These are phyloP conservation scores for Cyclotella baltica DNA, from an alignment of 108 stramenopile species.

Conservation along the genomic window DNA sequence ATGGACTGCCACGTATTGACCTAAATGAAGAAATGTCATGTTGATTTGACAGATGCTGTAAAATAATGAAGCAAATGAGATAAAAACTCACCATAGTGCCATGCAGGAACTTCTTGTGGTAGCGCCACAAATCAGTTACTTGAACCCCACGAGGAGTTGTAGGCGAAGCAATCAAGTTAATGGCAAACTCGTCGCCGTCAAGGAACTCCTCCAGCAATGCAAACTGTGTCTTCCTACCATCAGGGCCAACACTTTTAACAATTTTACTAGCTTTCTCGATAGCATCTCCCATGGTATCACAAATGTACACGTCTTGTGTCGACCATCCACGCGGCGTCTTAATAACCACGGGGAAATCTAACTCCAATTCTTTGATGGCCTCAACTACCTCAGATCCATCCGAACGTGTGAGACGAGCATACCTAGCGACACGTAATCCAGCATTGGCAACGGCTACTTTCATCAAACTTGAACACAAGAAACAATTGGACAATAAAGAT, in stretches of 20 bases:
- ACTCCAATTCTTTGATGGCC: slow-evolving; percentile 58
- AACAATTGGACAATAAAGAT: too few species aligned
- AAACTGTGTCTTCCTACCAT: slow-evolving; percentile 61
- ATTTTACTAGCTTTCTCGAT: slow-evolving; percentile 38
- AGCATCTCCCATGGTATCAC: slow-evolving; percentile 51
- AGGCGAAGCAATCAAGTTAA: slow-evolving; percentile 57
- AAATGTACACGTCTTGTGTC: slow-evolving; percentile 63
- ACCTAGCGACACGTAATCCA: slow-evolving; percentile 61
- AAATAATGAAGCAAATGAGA: not conserved
- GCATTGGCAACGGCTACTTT: slow-evolving; percentile 65
- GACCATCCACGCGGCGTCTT: slow-evolving; percentile 63
- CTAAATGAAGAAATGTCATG: not conserved
- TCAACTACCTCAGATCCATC: slow-evolving; percentile 47
- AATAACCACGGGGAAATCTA: slow-evolving; percentile 62
- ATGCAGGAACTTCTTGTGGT: slow-evolving; percentile 53
- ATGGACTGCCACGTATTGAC: slow-evolving; percentile 59
- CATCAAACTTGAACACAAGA: too few species aligned
- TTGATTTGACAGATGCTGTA: not conserved
- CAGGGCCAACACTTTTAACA: slow-evolving; percentile 55
- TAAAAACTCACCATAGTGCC: slow-evolving; percentile 34
- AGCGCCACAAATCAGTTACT: slow-evolving; percentile 65
- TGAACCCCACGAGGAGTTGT: slow-evolving; percentile 58
- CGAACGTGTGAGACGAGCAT: slow-evolving; percentile 52
- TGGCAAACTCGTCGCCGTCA: slow-evolving; percentile 60
- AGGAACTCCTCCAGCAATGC: slow-evolving; percentile 63